Percentiles rank a stretch among this genome's conserved stretches.
Conservation (phyloP, 257 asterid genomes). For the Penstemon barbatus region DNA sequence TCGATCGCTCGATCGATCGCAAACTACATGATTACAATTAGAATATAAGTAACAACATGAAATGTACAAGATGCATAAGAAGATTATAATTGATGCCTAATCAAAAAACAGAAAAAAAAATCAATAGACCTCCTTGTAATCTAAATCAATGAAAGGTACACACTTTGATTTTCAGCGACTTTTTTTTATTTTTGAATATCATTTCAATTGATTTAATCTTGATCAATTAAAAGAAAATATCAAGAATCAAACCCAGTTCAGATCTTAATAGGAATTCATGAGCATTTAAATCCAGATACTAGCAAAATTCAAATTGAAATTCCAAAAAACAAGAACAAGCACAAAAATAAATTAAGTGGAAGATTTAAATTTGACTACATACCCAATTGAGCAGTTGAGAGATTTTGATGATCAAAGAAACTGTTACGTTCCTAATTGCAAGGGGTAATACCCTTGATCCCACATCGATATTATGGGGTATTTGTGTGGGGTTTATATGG, state of each 20-base stretch:
- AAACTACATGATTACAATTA: too few species aligned
- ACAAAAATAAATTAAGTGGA: background rate
- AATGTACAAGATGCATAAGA: too few species aligned
- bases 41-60: too few species aligned
- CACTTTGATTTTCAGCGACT: too few species aligned
- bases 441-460: too few species aligned
- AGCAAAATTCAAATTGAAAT: constrained; percentile 15
- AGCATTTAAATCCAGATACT: constrained; percentile 11
- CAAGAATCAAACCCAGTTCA: constrained; percentile 21
- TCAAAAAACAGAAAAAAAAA: too few species aligned
- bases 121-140: background rate
- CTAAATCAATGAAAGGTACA: background rate
- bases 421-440: too few species aligned
- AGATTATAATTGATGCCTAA: too few species aligned
- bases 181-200: background rate
- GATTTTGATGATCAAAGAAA: constrained; percentile 78
- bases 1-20: too few species aligned
- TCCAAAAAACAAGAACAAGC: constrained; percentile 7
- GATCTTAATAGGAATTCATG: constrained; percentile 32
- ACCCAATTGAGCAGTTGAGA: constrained; percentile 81
- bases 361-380: constrained; percentile 10
- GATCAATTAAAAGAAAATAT: background rate
- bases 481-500: too few species aligned
- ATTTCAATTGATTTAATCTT: background rate
- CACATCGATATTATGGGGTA: too few species aligned